Base-by-base conservation (phyloP, 225 moss, liverwort and hornwort species). In the Bryum argenteum region DNA sequence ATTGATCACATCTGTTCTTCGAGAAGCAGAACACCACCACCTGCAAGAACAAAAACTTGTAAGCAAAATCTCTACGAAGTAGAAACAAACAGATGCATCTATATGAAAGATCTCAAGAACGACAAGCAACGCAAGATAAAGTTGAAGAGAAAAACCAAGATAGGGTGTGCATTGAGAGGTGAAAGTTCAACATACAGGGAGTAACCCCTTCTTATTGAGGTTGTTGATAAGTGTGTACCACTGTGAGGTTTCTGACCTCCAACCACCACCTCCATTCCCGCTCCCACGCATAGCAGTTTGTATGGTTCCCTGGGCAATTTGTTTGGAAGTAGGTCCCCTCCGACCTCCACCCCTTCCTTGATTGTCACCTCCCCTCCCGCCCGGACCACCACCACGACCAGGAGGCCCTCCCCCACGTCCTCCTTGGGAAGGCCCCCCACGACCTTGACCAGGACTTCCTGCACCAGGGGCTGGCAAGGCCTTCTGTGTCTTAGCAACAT, bases 191-290 rank as follows among this genome's bases (percentile, higher is more conserved):
- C 94, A 77, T 92, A 95, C 97, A 79, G 97, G 97, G 60, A 98
- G 89, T 72, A 98, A 77, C 71, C 90, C 90, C 78, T 91, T 98
- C 89, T 92, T 94, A 70, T 89, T 82, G 76, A 98, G 94, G 85
- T 89, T 88, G 85, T 98, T 98, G 87, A 98, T 86, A 66, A 98
- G 89, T 68, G 97, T 90, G 72, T 98, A 98, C 97, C 97, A 98
- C 87, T 94, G 94, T 56, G 97, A 98, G 80, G 94, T 98, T 78
- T 98, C 94, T 67, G 94, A 98, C 80, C 97, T 84, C 97, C 97
- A 94, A 53, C 86, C 80, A 80, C 84, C 82, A 81, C 88, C 87
- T 69, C 89, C 82, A 33, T 33, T 33, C 33, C 33, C 33, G 7
- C 33, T 33, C 63, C 92, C 89, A 69, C 89, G 82, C 82, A 88